These are phyloP conservation scores for Colletotrichum horii DNA, from an alignment of 2,329 filamentous ascomycete genomes.

Conservation along the genomic window DNA sequence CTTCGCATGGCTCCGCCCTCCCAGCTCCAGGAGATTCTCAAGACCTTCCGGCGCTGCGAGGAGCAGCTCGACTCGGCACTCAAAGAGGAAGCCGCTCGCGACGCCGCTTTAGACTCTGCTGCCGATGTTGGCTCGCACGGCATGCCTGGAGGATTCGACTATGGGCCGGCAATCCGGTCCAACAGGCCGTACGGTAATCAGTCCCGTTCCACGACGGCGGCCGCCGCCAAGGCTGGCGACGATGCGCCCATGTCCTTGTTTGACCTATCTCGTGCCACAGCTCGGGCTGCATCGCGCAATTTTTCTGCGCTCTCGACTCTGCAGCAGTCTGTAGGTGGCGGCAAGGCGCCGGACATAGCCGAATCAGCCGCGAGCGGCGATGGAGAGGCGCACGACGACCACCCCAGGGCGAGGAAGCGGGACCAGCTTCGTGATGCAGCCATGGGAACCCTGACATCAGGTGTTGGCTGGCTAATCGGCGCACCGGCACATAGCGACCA, in stretches of 20 bases:
- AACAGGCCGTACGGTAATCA: slow-evolving; percentile 28
- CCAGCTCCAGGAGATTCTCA: slow-evolving; percentile 76
- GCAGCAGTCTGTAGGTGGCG: slow-evolving; percentile 41
- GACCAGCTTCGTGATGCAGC: slow-evolving; percentile 73
- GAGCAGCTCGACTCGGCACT: slow-evolving; percentile 74
- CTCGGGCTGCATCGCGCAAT: slow-evolving; percentile 63
- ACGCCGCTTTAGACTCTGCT: slow-evolving; percentile 72
- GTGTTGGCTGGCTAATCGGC: slow-evolving; percentile 71
- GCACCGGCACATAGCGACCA: slow-evolving; percentile 53
- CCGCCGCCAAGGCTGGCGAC: slow-evolving; percentile 51
- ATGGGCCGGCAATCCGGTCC: slow-evolving; percentile 34
- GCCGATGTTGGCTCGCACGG: slow-evolving; percentile 59
- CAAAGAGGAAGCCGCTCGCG: slow-evolving; percentile 69
- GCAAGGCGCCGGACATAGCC: slow-evolving; percentile 18
- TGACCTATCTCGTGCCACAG: slow-evolving; percentile 66
- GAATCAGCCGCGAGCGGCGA: slow-evolving; percentile 4
- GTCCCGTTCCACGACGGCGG: slow-evolving; percentile 26
- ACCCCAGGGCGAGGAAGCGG: slow-evolving; percentile 66
- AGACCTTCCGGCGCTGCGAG: slow-evolving; percentile 77
- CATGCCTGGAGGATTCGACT: slow-evolving; percentile 60
- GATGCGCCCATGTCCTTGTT: slow-evolving; percentile 71
- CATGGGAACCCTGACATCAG: slow-evolving; percentile 69
- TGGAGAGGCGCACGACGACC: slow-evolving; percentile 24
- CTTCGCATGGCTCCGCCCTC: slow-evolving; percentile 74
- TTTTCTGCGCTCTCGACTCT: slow-evolving; percentile 60